phyloP scores from a whole-genome alignment of 108 stramenopile genomes.

The Nitzschia inconspicua region DNA sequence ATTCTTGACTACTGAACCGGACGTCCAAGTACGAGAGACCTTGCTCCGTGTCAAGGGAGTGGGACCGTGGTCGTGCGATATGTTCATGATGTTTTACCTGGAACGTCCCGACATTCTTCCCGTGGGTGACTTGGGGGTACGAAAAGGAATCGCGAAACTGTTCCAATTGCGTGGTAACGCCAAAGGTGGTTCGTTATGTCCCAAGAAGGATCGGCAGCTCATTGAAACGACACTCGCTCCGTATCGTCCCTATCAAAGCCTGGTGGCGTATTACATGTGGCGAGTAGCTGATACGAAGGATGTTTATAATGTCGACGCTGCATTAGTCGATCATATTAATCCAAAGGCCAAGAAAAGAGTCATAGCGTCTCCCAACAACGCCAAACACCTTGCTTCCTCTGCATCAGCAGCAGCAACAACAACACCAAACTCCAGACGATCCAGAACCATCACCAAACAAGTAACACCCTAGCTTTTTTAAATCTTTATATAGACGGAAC shows the following conservation, averaged over 20 bases:
- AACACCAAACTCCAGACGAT: too few relatives aligned
- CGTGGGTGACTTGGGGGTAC: slow-evolving; percentile 63
- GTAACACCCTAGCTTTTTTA: too few relatives aligned
- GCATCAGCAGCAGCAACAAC: too few relatives aligned
- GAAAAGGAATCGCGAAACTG: slow-evolving; percentile 41
- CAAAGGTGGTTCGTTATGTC: slow-evolving; percentile 27
- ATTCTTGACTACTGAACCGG: not conserved
- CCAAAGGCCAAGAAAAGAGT: too few relatives aligned
- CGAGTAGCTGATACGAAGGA: too few relatives aligned
- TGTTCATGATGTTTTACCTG: slow-evolving; percentile 61
- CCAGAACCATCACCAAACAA: too few relatives aligned
- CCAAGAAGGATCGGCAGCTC: slow-evolving; percentile 28
- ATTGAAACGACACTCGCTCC: slow-evolving; percentile 20
- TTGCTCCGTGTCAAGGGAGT: slow-evolving; percentile 52
- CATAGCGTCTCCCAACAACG: too few relatives aligned
- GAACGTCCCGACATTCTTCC: slow-evolving; percentile 47
- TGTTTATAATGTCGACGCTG: too few relatives aligned
- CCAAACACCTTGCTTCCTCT: too few relatives aligned
- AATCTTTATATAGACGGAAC: too few relatives aligned
- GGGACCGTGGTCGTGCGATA: slow-evolving; percentile 66
- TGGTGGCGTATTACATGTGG: slow-evolving; percentile 55
- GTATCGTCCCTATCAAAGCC: slow-evolving; percentile 40
- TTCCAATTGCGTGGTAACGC: slow-evolving; percentile 25
- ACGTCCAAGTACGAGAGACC: slow-evolving; percentile 20
- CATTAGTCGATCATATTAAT: too few relatives aligned